These are phyloP conservation scores for Gracilaria vermiculophylla DNA, from an alignment of 23 red algal genomes.

Conservation along the genomic window DNA sequence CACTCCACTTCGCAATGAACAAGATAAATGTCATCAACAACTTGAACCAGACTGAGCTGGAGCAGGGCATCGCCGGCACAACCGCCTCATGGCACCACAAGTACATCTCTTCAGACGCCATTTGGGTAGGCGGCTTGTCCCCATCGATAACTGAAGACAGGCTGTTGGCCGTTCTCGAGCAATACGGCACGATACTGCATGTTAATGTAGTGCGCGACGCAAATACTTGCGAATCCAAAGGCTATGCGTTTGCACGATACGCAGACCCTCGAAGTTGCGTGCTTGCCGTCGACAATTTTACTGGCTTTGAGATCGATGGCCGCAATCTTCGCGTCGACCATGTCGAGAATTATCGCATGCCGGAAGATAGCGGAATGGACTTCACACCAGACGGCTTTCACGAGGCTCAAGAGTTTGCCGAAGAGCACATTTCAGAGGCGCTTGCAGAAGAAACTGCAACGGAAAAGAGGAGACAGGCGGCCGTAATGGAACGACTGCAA, in stretches of 20 bases:
- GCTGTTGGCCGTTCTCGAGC: slow-evolving; percentile 78
- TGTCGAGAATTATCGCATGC: slow-evolving; percentile 61
- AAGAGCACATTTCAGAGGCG: neutral
- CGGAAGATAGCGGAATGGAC: slow-evolving; percentile 36
- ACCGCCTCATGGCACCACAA: slow-evolving; percentile 81
- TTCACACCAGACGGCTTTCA: slow-evolving; percentile 25
- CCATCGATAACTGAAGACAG: slow-evolving; percentile 62
- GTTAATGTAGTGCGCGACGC: slow-evolving; percentile 76
- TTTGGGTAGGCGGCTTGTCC: slow-evolving; percentile 80
- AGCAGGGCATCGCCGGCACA: slow-evolving; percentile 60
- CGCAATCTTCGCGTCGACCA: slow-evolving; percentile 77
- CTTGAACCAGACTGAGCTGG: slow-evolving; percentile 58
- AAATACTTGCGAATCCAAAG: slow-evolving; percentile 55
- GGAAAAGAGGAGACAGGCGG: slow-evolving; percentile 11
- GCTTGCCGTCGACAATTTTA: slow-evolving; percentile 89
- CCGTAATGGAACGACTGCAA: slow-evolving; percentile 18
- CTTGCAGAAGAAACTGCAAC: neutral
- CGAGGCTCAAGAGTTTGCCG: neutral
- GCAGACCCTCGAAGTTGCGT: slow-evolving; percentile 81
- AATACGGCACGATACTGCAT: slow-evolving; percentile 65
- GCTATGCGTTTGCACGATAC: slow-evolving; percentile 79
- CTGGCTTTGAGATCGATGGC: slow-evolving; percentile 57
- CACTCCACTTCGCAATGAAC: slow-evolving; percentile 15
- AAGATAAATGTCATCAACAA: slow-evolving; percentile 53
- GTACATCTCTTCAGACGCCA: slow-evolving; percentile 48